Evolutionary conservation across 2,329 filamentous ascomycete species (phyloP), one percentile per base, ranked within the genome.

Genomic region (Colletotrichum trifolii): DNA sequence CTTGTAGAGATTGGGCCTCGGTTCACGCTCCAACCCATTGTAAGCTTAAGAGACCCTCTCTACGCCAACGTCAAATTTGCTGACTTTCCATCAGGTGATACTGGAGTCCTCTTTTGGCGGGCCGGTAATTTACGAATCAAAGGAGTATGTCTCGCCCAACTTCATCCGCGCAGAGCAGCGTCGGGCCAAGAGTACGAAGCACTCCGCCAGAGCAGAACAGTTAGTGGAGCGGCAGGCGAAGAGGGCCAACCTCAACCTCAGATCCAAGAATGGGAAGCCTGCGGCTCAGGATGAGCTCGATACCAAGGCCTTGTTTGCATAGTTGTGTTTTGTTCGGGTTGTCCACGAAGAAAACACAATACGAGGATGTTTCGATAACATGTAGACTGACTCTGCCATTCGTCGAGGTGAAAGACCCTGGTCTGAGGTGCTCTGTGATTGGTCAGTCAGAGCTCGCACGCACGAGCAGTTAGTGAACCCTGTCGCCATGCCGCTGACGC

Each of bases 121-220:
- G 0, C 95, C 96, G 3, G 93, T 98, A 69, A 96, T 99, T 74
- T 99, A 97, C 81, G 93, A 98, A 83, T 98, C 98, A 83, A 96
- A 93, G 84, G 91, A 97, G 77, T 99, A 97, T 73, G 92, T 99
- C 58, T 96, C 91, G 70, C 96, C 96, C 9, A 99, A 99, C 86
- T 93, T 97, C 80, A 88, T 98, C 69, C 86, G 96, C 70, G 85
- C 93, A 45, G 96, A 98, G 69, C 78, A 97, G 71, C 85, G 93
- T 71, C 83, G 88, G 78, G 83, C 86, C 71, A 94, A 93, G 83
- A 93, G 94, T 0, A 86, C 88, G 53, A 88, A 88, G 70, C 95
- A 96, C 81, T 92, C 92, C 70, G 84, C 85, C 60, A 86, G 96
- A 66, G 87, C 89, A 36, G 94, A 97, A 74, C 88, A 91, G 71